These are phyloP conservation scores for Lactifluus piperatus DNA, from an alignment of 768 basidiomycete species.

Conservation along the genomic window DNA sequence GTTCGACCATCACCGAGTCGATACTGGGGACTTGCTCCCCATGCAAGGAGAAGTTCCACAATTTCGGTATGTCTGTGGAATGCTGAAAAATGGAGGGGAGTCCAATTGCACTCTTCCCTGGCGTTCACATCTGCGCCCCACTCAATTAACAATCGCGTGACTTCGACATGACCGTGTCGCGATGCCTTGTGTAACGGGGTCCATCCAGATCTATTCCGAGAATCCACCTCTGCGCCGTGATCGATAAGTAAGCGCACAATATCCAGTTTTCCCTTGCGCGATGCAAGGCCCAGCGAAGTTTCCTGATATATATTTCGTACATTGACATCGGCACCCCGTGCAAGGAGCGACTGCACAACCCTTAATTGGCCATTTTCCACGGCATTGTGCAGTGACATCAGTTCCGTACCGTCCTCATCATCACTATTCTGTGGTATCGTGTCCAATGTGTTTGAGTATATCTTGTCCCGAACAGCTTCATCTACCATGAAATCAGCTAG, in stretches of 20 bases:
- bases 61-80: neutral
- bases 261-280: neutral
- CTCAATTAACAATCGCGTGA: neutral
- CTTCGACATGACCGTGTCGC: neutral
- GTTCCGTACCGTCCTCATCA: neutral
- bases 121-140: neutral
- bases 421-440: neutral
- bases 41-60: neutral
- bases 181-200: neutral
- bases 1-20: neutral
- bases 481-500: neutral
- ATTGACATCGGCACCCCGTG: neutral
- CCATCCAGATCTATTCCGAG: neutral
- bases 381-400: neutral
- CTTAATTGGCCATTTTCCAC: neutral
- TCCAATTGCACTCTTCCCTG: neutral
- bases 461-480: neutral
- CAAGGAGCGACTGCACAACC: neutral
- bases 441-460: neutral
- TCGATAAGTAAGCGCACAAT: neutral
- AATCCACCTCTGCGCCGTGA: neutral
- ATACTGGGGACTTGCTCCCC: neutral
- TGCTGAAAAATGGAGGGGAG: neutral
- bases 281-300: neutral
- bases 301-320: neutral